These are phyloP conservation scores for Phoma sp. DNA, from an alignment of 2,329 filamentous ascomycete genomes.

Conservation along the genomic window DNA sequence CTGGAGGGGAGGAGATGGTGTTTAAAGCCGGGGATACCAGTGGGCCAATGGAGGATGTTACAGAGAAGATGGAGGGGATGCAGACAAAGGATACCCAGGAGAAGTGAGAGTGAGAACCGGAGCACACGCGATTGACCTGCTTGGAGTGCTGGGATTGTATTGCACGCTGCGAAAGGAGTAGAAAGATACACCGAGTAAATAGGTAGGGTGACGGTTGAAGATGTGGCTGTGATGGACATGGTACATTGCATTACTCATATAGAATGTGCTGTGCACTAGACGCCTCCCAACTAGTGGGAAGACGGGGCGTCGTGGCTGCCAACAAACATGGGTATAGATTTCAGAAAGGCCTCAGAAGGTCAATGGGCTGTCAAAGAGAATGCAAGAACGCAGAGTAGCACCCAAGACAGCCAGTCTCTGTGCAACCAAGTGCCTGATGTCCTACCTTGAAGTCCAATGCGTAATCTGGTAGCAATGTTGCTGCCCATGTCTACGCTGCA, in stretches of 20 bases:
- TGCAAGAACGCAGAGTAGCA: neutral
- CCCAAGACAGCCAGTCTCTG: neutral
- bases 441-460: slow-evolving; percentile 27
- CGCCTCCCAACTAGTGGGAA: neutral
- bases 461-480: neutral
- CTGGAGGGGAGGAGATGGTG: slow-evolving; percentile 23
- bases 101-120: slow-evolving; percentile 1
- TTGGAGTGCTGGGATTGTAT: neutral
- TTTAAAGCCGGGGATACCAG: slow-evolving; percentile 18
- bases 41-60: slow-evolving; percentile 37
- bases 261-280: neutral
- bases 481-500: slow-evolving; percentile 26
- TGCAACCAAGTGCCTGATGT: neutral
- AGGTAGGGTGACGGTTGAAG: neutral
- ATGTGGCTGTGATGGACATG: neutral
- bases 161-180: neutral
- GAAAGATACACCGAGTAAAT: neutral
- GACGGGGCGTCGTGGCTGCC: neutral
- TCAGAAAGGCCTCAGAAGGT: slow-evolving; percentile 11
- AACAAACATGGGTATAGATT: slow-evolving; percentile 6
- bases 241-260: slow-evolving; percentile 13
- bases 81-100: slow-evolving; percentile 25
- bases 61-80: slow-evolving; percentile 42
- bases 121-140: too few relatives aligned
- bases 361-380: slow-evolving; percentile 1